These are phyloP conservation scores for Sporothrix luriei DNA, from an alignment of 2,329 filamentous ascomycete genomes.

Conservation along the genomic window DNA sequence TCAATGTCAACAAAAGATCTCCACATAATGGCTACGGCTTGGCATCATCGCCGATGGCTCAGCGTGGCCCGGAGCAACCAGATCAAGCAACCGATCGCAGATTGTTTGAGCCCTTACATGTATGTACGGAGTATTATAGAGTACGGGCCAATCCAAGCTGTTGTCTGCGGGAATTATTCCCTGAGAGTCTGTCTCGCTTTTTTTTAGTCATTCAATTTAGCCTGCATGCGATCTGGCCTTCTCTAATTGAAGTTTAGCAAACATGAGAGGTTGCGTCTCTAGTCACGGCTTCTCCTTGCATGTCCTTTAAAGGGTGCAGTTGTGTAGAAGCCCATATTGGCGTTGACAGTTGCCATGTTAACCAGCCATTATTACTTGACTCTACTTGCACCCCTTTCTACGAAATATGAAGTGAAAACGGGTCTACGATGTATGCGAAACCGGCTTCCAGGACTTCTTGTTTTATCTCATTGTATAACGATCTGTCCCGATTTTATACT, in stretches of 20 bases:
- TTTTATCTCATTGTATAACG: no score
- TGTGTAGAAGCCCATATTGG: not conserved
- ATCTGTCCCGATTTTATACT: no score
- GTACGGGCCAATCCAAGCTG: not conserved
- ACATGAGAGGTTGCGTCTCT: not conserved
- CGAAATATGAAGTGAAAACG: no score
- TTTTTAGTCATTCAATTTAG: slow-evolving; percentile 12
- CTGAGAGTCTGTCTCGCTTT: not conserved
- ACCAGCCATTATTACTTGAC: no score
- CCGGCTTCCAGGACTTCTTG: no score
- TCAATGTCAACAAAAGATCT: not conserved
- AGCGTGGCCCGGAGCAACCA: not conserved
- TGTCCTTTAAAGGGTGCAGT: not conserved
- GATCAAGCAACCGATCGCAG: slow-evolving; percentile 19
- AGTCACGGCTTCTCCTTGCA: slow-evolving; percentile 2
- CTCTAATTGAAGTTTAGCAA: not conserved
- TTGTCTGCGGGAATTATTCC: not conserved
- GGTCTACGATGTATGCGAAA: no score
- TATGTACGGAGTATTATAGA: no score
- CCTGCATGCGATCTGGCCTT: slow-evolving; percentile 1
- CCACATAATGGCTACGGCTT: not conserved
- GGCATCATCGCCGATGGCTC: slow-evolving; percentile 18
- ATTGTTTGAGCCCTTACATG: slow-evolving; percentile 3
- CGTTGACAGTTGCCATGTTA: no score
- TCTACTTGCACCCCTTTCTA: no score